These are phyloP conservation scores for Torrubiella hemipterigena DNA, from an alignment of 2,329 filamentous ascomycete species.

Conservation along the genomic window DNA sequence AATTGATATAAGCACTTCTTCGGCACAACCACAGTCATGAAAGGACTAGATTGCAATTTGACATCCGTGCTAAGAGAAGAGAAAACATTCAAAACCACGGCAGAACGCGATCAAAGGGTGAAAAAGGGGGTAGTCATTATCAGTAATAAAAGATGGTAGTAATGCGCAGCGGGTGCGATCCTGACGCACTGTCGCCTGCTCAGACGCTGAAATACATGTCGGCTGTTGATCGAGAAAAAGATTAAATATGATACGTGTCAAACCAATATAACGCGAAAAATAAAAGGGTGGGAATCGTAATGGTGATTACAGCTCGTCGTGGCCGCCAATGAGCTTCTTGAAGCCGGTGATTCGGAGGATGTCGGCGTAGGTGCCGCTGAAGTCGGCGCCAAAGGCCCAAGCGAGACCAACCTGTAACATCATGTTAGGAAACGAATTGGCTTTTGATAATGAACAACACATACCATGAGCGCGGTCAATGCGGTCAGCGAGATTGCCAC, in stretches of 20 bases:
- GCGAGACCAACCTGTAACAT: conserved; percentile 56
- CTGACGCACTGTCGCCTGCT: too few species aligned
- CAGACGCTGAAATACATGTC: too few species aligned
- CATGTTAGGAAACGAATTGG: too few species aligned
- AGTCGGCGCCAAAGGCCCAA: conserved; percentile 70
- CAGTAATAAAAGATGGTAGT: conserved; percentile 5
- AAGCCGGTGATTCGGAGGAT: too few species aligned
- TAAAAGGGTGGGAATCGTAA: too few species aligned
- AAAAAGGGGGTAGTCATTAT: conserved; percentile 4
- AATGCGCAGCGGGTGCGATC: too few species aligned
- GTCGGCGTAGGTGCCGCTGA: conserved; percentile 41
- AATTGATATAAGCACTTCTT: conserved; percentile 86
- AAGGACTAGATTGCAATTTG: conserved; percentile 92
- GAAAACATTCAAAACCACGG: too few species aligned
- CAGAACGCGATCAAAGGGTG: not conserved
- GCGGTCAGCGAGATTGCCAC: conserved; percentile 58
- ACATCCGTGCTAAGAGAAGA: conserved; percentile 73
- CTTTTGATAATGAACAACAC: conserved; percentile 15
- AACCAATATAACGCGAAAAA: not conserved
- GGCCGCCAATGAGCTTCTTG: conserved; percentile 12
- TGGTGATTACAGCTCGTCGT: conserved; percentile 25
- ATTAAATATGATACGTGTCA: conserved; percentile 5
- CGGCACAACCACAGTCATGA: conserved; percentile 92
- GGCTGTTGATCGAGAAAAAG: too few species aligned
- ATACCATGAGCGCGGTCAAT: conserved; percentile 70